Percentiles rank a stretch among this genome's conserved stretches.
These are phyloP conservation scores for Rhizoclosmatium globosum DNA, from an alignment of 192 early-diverging fungal genomes.

Conservation along the genomic window DNA sequence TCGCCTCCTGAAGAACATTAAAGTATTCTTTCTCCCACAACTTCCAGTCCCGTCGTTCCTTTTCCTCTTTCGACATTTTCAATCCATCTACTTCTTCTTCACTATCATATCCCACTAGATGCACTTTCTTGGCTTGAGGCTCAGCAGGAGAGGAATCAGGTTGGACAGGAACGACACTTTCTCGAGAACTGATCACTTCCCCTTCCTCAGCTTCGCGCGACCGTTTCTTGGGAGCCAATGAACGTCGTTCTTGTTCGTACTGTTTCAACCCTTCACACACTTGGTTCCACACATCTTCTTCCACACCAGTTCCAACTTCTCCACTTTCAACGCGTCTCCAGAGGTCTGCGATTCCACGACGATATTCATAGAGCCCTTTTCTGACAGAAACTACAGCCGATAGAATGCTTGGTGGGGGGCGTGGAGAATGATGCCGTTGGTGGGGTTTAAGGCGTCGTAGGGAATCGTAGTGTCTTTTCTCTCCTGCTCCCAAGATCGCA, in stretches of 20 bases:
- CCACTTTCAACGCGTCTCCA: conserved; percentile 6
- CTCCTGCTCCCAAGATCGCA: conserved; percentile 48
- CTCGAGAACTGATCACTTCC: not conserved
- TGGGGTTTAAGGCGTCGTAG: not conserved
- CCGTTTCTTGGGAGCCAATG: conserved; percentile 9
- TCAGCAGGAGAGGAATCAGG: not conserved
- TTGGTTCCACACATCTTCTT: conserved; percentile 18
- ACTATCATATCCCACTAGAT: not conserved
- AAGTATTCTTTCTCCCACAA: conserved; percentile 10
- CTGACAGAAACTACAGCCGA: conserved; percentile 50
- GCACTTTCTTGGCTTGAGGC: not conserved
- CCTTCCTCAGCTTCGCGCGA: not conserved
- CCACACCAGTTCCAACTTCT: conserved; percentile 12
- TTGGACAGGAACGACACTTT: too few relatives aligned
- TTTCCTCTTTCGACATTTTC: not conserved
- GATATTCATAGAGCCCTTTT: conserved; percentile 38
- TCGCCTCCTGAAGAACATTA: not conserved
- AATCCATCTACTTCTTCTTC: not conserved
- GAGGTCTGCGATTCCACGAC: conserved; percentile 23
- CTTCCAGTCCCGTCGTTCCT: conserved; percentile 1
- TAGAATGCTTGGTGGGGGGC: conserved; percentile 37
- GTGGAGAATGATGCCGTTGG: not conserved
- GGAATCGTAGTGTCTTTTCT: conserved; percentile 29
- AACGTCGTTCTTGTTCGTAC: not conserved
- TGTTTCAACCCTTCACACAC: conserved; percentile 20